phyloP scores from a whole-genome alignment of 2,329 filamentous ascomycete species.

The Aspergillus sp. region DNA sequence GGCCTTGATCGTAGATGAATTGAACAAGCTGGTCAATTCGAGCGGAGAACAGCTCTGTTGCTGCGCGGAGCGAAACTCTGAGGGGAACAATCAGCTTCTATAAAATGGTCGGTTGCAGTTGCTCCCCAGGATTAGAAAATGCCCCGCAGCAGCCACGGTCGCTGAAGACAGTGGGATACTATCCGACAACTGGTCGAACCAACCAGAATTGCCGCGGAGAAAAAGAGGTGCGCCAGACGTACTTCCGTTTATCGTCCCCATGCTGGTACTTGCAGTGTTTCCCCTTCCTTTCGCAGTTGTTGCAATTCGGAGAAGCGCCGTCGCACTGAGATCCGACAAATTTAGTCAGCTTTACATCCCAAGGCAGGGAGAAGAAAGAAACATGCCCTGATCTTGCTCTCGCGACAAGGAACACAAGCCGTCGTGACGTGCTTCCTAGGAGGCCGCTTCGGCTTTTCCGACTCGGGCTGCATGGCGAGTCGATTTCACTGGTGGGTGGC shows the following conservation, averaged over 20 bases:
- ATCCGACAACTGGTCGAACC: no score
- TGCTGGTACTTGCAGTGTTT: slow-evolving; percentile 45
- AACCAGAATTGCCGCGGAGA: neutral
- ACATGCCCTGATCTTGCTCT: slow-evolving; percentile 51
- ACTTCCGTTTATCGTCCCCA: slow-evolving; percentile 47
- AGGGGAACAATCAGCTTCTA: slow-evolving; percentile 7
- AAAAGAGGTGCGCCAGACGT: slow-evolving; percentile 13
- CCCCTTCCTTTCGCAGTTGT: slow-evolving; percentile 44
- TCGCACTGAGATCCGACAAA: slow-evolving; percentile 35
- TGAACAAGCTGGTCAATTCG: slow-evolving; percentile 45
- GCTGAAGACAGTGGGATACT: neutral
- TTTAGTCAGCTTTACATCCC: neutral
- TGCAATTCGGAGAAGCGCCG: slow-evolving; percentile 42
- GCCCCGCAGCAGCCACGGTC: neutral
- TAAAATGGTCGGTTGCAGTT: no score
- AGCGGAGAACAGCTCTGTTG: slow-evolving; percentile 38
- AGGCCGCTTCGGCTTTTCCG: slow-evolving; percentile 13
- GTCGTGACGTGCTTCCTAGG: slow-evolving; percentile 49
- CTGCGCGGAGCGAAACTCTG: slow-evolving; percentile 23
- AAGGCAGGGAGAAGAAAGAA: neutral
- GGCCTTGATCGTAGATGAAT: slow-evolving; percentile 48
- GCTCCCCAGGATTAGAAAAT: neutral
- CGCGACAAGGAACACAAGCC: slow-evolving; percentile 50
- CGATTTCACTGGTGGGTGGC: neutral
- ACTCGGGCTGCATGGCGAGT: slow-evolving; percentile 8